Percentiles rank a stretch among this genome's conserved stretches.
Conservation (phyloP, 108 stramenopile genomes). For the Cyclotella choctawhatcheeana region DNA sequence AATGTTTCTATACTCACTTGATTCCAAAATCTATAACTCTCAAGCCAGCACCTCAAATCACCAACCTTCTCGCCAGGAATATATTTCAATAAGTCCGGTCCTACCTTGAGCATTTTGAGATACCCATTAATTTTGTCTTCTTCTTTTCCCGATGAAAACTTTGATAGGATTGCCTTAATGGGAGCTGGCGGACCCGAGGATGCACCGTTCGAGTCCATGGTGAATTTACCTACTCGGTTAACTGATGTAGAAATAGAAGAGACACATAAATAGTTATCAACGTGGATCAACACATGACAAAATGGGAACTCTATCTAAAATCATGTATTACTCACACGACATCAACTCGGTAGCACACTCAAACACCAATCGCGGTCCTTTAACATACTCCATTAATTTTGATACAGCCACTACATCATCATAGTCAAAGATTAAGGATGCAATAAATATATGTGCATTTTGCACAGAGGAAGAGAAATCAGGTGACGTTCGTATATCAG, state of each 20-base stretch:
- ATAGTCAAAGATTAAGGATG: slow-evolving; percentile 81
- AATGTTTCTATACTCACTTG: slow-evolving; percentile 19
- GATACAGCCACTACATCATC: slow-evolving; percentile 52
- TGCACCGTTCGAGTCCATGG: slow-evolving; percentile 50
- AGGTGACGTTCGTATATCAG: slow-evolving; percentile 56
- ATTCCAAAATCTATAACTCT: slow-evolving; percentile 90
- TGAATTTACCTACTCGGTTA: slow-evolving; percentile 77
- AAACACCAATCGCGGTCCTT: slow-evolving; percentile 74
- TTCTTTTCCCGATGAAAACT: slow-evolving; percentile 82
- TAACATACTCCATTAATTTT: slow-evolving; percentile 45
- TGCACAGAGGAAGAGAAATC: slow-evolving; percentile 60
- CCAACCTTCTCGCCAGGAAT: slow-evolving; percentile 87
- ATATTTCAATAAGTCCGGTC: slow-evolving; percentile 79
- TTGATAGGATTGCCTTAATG: slow-evolving; percentile 77
- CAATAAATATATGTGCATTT: slow-evolving; percentile 79
- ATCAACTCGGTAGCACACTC: slow-evolving; percentile 89
- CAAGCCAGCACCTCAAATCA: slow-evolving; percentile 84
- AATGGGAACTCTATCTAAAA: background rate
- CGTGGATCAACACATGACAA: background rate
- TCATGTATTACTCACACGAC: slow-evolving; percentile 23
- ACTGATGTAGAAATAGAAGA: slow-evolving; percentile 1
- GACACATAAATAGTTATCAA: no score
- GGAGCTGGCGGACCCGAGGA: slow-evolving; percentile 84
- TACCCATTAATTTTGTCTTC: slow-evolving; percentile 87
- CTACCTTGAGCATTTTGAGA: slow-evolving; percentile 83